Conservation (phyloP, 2,329 filamentous ascomycete genomes). For the Ceratocystis albifundus region DNA sequence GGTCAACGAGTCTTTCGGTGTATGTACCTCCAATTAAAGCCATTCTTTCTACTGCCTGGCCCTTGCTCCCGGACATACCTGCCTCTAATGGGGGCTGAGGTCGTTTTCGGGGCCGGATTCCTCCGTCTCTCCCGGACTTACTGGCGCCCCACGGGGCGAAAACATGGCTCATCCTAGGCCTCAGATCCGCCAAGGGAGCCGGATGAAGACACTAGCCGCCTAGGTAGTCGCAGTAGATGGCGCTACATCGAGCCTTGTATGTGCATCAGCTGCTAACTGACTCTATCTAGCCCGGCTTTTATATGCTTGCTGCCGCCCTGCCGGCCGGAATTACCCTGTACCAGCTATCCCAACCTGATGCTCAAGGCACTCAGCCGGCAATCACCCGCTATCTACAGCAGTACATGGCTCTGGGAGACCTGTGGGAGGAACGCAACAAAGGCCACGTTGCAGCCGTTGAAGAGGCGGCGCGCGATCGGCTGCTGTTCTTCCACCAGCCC, state of each 20-base stretch:
- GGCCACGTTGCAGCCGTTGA: conserved; percentile 42
- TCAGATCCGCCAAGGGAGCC: background rate
- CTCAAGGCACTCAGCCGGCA: conserved; percentile 40
- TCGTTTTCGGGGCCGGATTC: no score
- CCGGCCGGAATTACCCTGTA: conserved; percentile 38
- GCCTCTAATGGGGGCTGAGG: background rate
- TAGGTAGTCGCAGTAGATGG: no score
- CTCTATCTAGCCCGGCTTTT: conserved; percentile 38
- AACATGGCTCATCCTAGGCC: background rate
- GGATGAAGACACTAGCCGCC: no score
- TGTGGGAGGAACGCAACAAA: conserved; percentile 43
- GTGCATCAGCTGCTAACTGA: background rate
- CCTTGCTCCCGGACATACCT: background rate
- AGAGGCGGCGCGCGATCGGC: conserved; percentile 47
- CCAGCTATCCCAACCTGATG: conserved; percentile 38
- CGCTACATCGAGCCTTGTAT: no score
- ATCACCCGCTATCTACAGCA: conserved; percentile 38
- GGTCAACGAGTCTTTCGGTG: conserved; percentile 45
- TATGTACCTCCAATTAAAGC: conserved; percentile 32
- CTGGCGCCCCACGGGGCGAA: background rate
- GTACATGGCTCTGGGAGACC: conserved; percentile 36
- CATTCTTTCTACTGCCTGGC: background rate
- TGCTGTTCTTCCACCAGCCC: conserved; percentile 39
- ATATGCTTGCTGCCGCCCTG: conserved; percentile 36
- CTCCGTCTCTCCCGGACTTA: background rate